Percentiles rank a stretch among this genome's conserved stretches.
These are phyloP conservation scores for Hebeloma cylindrosporum DNA, from an alignment of 768 basidiomycete species.

Conservation along the genomic window DNA sequence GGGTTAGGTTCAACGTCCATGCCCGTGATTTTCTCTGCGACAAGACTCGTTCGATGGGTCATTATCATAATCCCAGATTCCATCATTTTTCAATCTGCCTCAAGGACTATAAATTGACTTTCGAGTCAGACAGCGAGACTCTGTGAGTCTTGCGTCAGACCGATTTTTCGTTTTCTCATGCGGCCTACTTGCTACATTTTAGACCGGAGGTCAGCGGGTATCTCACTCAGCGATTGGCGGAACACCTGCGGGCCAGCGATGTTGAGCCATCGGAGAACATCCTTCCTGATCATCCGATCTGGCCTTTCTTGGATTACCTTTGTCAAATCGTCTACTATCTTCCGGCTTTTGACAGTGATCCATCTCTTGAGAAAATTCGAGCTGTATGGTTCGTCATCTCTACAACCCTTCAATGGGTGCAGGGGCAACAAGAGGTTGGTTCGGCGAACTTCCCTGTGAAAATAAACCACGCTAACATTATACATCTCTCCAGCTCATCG, in stretches of 20 bases:
- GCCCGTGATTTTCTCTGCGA: background rate
- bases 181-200: too few relatives aligned
- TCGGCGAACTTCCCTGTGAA: too few relatives aligned
- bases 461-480: too few relatives aligned
- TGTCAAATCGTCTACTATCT: background rate
- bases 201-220: too few relatives aligned
- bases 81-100: slow-evolving; percentile 4
- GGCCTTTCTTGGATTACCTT: background rate
- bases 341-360: background rate
- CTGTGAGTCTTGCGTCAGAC: background rate
- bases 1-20: background rate
- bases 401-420: background rate
- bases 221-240: too few relatives aligned
- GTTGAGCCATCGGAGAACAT: too few relatives aligned
- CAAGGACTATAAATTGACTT: background rate
- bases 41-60: background rate
- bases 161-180: too few relatives aligned
- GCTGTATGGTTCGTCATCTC: background rate
- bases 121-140: background rate
- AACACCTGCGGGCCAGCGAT: too few relatives aligned
- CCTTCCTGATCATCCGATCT: too few relatives aligned
- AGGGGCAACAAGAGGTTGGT: slow-evolving; percentile 2
- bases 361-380: too few relatives aligned
- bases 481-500: too few relatives aligned
- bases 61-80: background rate